Evolutionary conservation across 208 protist genomes (phyloP).

Genomic region (Leishmania mexicana): DNA sequence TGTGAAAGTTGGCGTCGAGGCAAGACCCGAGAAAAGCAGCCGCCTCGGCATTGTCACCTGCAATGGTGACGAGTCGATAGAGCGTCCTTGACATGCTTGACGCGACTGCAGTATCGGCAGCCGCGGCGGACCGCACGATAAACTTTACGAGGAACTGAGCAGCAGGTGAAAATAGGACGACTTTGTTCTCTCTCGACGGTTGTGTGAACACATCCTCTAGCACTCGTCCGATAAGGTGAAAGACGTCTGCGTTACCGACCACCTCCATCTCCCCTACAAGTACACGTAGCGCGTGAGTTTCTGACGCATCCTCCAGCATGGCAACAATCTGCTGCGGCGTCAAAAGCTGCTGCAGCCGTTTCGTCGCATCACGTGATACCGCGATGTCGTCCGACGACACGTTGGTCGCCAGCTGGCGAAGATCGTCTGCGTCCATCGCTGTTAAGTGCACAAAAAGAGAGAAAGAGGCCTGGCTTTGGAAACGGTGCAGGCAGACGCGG

Average conservation of each 20-base stretch:
- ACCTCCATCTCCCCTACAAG: constrained; percentile 52
- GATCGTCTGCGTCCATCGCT: constrained; percentile 29
- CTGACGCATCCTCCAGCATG: constrained; percentile 17
- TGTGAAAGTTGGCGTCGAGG: constrained; percentile 42
- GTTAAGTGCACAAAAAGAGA: constrained; percentile 5
- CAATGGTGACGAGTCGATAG: constrained; percentile 22
- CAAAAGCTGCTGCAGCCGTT: constrained; percentile 29
- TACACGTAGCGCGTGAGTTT: neutral
- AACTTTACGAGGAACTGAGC: constrained; percentile 43
- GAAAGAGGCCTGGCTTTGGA: neutral
- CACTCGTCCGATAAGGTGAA: constrained; percentile 34
- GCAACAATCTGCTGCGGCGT: constrained; percentile 21
- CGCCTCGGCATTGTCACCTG: constrained; percentile 7
- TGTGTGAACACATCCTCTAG: constrained; percentile 35
- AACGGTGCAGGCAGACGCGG: neutral
- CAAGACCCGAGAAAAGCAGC: constrained; percentile 30
- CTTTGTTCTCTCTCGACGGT: neutral
- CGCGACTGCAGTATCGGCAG: constrained; percentile 30
- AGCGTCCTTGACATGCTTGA: constrained; percentile 18
- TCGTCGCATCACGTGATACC: constrained; percentile 31
- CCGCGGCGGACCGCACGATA: constrained; percentile 28
- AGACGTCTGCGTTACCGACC: constrained; percentile 53
- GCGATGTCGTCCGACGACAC: constrained; percentile 47
- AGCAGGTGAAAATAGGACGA: constrained; percentile 36
- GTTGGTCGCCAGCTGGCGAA: constrained; percentile 28